A percentile compares a stretch with the other conserved stretches of the same genome.
Evolutionary conservation across 164 flowering plant species (phyloP).

Genomic region (Vitis vinifera): DNA sequence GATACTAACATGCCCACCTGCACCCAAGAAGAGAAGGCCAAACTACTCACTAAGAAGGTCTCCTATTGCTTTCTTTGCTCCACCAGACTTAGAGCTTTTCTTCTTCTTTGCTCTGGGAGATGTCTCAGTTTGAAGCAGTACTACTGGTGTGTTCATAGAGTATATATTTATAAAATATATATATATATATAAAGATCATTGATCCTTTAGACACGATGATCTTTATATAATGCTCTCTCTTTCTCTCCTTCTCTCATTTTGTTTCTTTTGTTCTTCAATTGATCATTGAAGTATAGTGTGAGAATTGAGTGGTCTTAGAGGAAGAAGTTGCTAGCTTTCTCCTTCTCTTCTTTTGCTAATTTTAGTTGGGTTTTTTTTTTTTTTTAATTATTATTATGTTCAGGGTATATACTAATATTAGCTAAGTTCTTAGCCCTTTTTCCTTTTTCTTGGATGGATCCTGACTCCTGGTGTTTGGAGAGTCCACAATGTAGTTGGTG

Average conservation of each 20-base stretch:
- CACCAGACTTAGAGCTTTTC: slow-evolving; percentile 61
- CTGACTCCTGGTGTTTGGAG: slow-evolving; percentile 15
- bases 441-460: slow-evolving; percentile 7
- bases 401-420: too few species aligned
- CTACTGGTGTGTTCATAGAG: too few species aligned
- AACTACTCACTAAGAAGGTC: slow-evolving; percentile 24
- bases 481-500: slow-evolving; percentile 14
- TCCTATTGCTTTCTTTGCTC: slow-evolving; percentile 45
- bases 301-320: slow-evolving; percentile 1
- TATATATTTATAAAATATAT: background rate
- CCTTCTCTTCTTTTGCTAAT: background rate
- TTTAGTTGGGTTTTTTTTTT: too few species aligned
- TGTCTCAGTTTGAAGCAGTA: slow-evolving; percentile 24
- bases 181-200: background rate
- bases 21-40: slow-evolving; percentile 52
- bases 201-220: slow-evolving; percentile 5
- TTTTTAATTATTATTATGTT: too few species aligned
- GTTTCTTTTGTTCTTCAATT: background rate
- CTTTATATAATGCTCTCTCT: background rate
- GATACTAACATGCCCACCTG: slow-evolving; percentile 56
- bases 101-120: slow-evolving; percentile 35
- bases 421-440: background rate
- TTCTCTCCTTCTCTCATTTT: background rate
- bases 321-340: slow-evolving; percentile 13
- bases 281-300: slow-evolving; percentile 4